Base-by-base conservation (phyloP, 257 asterid genomes). In the Nicotiana sylvestris region DNA sequence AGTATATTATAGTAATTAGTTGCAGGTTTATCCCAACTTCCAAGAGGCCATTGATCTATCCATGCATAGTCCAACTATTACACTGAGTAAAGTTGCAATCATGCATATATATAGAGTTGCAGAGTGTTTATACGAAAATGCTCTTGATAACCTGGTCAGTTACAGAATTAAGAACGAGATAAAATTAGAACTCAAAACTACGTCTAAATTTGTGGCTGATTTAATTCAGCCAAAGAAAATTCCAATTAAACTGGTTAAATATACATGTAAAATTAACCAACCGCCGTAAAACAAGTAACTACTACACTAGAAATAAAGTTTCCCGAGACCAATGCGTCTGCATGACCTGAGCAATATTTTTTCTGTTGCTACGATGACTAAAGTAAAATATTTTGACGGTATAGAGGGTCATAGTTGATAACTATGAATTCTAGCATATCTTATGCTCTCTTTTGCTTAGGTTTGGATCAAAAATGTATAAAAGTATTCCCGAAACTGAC, bases 191-290 rank as follows among this genome's bases (percentile, higher is more conserved):
- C 25, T 21, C 61, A 57, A 3, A 2, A 1, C 13, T 9, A 9
- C 1, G 0, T 18, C 9, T 35, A 35, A 2, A 37, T 37, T 39
- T 69, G 5, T 30, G 5, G 27, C 15, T 21, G 21, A 35, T 35
- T 35, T 4, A 21, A 43, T 21, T 9, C 13, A 49, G 0, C 15
- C 10, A 1, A 0, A 0, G 13, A 13, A 53, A 53, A 11, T 13
- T 2, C 18, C 18, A 37, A 37, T 55, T 55, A 46, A 46, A 10
- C 8, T 15, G 46, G 12, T 66, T 18, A n/a, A 3, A 7, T 30
- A 37, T 80, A 93, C 97, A 91, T 90, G 97, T 8, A 86, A 9
- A 17, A 91, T 86, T 85, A 87, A 90, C 97, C 97, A 92, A 43
- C 83, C 0, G 1, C 89, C 94, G 60, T 85, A 90, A 32, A 90